phyloP scores from a whole-genome alignment of 2,329 filamentous ascomycete genomes.

The Ophiostoma ulmi region DNA sequence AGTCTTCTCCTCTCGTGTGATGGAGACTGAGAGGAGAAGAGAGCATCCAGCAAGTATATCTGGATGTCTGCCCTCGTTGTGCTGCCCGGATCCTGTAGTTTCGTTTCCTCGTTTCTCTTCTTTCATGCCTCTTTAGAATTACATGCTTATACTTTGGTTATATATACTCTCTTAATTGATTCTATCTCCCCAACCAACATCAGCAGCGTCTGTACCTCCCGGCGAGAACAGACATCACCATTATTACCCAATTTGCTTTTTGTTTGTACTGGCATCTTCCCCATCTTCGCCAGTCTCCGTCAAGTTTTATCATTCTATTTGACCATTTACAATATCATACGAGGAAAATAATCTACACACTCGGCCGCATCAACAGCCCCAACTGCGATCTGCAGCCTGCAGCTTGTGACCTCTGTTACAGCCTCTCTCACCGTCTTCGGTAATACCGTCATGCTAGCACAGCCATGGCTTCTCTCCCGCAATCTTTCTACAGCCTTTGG shows the following conservation, averaged over 20 bases:
- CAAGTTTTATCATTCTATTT: not conserved
- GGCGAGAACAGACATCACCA: not conserved
- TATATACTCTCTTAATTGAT: not conserved
- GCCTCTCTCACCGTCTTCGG: not conserved
- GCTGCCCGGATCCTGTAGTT: not conserved
- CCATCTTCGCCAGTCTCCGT: not conserved
- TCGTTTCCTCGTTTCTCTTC: conserved; percentile 8
- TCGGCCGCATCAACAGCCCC: not conserved
- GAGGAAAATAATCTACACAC: not conserved
- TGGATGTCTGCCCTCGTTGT: conserved; percentile 22
- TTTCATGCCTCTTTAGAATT: not conserved
- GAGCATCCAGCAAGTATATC: conserved; percentile 26
- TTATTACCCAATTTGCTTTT: not conserved
- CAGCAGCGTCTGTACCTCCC: not conserved
- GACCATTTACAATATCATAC: not conserved
- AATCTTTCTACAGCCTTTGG: conserved; percentile 53
- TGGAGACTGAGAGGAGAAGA: conserved; percentile 18
- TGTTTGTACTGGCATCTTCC: not conserved
- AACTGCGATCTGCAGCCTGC: not conserved
- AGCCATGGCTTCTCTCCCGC: conserved; percentile 47
- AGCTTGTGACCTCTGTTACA: not conserved
- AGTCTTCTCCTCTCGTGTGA: conserved; percentile 16
- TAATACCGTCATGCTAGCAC: conserved; percentile 36
- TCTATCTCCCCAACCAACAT: not conserved
- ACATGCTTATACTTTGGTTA: not conserved